Evolutionary conservation across 2,329 filamentous ascomycete species (phyloP).

Genomic region (Boeremia lycopersici): DNA sequence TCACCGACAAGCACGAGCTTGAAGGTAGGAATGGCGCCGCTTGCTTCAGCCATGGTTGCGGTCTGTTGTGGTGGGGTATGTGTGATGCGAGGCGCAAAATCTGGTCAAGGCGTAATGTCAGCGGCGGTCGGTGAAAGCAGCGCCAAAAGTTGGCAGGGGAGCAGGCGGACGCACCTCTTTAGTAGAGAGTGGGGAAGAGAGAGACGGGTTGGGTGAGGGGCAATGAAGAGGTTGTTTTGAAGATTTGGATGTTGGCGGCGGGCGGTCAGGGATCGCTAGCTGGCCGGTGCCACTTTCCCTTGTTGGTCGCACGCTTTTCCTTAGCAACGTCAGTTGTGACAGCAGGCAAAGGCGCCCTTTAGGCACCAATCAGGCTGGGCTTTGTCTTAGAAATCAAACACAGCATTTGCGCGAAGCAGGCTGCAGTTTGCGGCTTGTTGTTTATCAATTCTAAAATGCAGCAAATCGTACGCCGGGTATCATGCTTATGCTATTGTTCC

Average conservation of each 20-base stretch:
- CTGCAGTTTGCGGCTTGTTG: background rate
- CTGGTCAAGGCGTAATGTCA: constrained; percentile 27
- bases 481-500: constrained; percentile 36
- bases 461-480: constrained; percentile 41
- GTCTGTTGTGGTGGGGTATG: constrained; percentile 42
- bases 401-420: background rate
- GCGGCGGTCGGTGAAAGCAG: constrained; percentile 21
- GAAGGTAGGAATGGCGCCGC: constrained; percentile 80
- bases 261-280: constrained; percentile 14
- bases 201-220: constrained; percentile 36
- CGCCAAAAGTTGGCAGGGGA: constrained; percentile 21
- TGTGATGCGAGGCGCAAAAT: constrained; percentile 35
- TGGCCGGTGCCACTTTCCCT: constrained; percentile 16
- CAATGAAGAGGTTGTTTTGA: constrained; percentile 24
- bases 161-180: constrained; percentile 35
- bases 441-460: constrained; percentile 2
- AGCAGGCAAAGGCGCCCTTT: constrained; percentile 27
- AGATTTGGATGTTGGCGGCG: constrained; percentile 22
- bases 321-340: constrained; percentile 17
- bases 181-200: constrained; percentile 37
- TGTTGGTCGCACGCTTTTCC: constrained; percentile 7
- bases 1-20: constrained; percentile 99
- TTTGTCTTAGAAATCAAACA: constrained; percentile 24
- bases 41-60: constrained; percentile 60
- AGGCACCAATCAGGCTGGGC: constrained; percentile 28